Evolutionary conservation across 2,329 filamentous ascomycete genomes (phyloP), one percentile per base, ranked within the genome.

Genomic region (Monosporascus sp.): DNA sequence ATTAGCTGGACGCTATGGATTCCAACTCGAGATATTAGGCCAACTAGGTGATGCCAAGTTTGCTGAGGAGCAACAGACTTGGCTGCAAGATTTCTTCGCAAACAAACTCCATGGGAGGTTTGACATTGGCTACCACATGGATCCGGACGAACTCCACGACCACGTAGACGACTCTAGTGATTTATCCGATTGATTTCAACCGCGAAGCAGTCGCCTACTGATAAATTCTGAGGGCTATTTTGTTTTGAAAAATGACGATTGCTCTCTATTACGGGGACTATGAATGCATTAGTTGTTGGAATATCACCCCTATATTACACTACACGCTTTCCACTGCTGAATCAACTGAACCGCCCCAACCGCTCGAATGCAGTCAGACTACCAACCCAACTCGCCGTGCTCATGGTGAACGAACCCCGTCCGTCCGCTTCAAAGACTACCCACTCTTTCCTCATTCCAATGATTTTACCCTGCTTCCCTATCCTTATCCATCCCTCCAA

Each of bases 141-240:
- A 70, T 20, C 67, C 68, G 1, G 68, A 72, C 25, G 71, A 73
- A 38, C 55, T 68, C 25, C 65, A 70, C 38, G 69, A 73, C 25
- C 65, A 70, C 38, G 69, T 72, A 52, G 65, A 52, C 4, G 70
- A 72, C 45, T 71, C 69, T 51, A 66, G 65, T 2, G 67, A 67
- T 18, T 62, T 48, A 41, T 58, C 59, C 14, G 59, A 60, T 25
- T 58, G 43, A 46, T 46, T 27, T 5, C 11, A 20, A 51, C 49
- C 52, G 53, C 57, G 51, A 27, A 31, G 9, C 53, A 24, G 14
- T 54, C 6, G 54, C 55, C 15, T 55, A 53, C 18, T 51, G 35
- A 35, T 17, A 43, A n/a, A 20, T 36, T 7, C 20, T 2, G 11
- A 3, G 18, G 2, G 4, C 4, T 14, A 7, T n/a, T 27, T 5